Evolutionary conservation across 768 basidiomycete species (phyloP).

Genomic region (Russula sp.): DNA sequence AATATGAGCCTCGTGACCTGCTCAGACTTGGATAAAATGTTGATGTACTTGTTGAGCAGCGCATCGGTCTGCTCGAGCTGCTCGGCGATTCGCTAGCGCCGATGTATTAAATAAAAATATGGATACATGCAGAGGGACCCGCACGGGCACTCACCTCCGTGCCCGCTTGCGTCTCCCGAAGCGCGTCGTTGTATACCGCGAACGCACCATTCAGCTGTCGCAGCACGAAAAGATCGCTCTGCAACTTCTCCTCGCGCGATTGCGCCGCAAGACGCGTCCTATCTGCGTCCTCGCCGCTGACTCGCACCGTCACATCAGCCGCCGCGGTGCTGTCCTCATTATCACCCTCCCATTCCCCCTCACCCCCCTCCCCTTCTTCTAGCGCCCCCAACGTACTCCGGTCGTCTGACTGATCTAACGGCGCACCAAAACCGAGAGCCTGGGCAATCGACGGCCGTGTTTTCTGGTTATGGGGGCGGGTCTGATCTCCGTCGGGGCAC

Average conservation of each 20-base stretch:
- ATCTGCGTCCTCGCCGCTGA: slow-evolving; percentile 25
- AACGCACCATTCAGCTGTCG: slow-evolving; percentile 69
- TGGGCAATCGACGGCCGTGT: slow-evolving; percentile 13
- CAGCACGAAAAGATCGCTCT: slow-evolving; percentile 65
- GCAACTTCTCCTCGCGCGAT: slow-evolving; percentile 64
- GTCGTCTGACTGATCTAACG: not conserved
- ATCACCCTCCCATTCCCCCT: slow-evolving; percentile 18
- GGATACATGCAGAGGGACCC: not conserved
- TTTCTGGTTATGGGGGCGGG: not conserved
- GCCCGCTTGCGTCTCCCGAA: slow-evolving; percentile 56
- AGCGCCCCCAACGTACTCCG: not conserved
- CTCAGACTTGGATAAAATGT: slow-evolving; percentile 64
- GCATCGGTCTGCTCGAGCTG: slow-evolving; percentile 69
- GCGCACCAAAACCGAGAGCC: slow-evolving; percentile 14
- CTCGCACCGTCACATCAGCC: slow-evolving; percentile 28
- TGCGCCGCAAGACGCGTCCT: slow-evolving; percentile 29
- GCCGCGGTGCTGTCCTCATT: slow-evolving; percentile 18
- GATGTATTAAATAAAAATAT: not conserved
- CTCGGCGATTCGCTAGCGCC: slow-evolving; percentile 46
- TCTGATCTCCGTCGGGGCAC: slow-evolving; percentile 32
- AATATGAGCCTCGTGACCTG: slow-evolving; percentile 61
- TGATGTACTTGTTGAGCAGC: slow-evolving; percentile 69
- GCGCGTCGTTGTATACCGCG: slow-evolving; percentile 59
- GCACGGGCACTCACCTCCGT: slow-evolving; percentile 49
- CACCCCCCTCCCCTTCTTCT: slow-evolving; percentile 23